A percentile compares a stretch with the other conserved stretches of the same genome.
Evolutionary conservation across 2,329 filamentous ascomycete species (phyloP).

Genomic region (Geosmithia flava): DNA sequence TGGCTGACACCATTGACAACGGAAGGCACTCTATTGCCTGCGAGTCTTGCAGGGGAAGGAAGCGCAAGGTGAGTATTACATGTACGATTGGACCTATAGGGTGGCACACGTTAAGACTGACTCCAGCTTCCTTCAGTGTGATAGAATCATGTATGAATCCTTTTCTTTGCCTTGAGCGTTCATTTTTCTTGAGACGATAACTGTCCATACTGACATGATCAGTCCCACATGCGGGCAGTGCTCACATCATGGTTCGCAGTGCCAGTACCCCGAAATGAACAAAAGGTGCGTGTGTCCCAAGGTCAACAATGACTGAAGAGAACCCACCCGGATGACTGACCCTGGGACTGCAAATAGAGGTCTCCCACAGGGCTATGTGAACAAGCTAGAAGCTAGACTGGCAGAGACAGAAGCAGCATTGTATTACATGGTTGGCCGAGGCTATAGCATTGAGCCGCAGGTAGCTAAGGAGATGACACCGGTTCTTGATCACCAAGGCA

Average conservation of each 20-base stretch:
- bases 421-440: conserved; percentile 7
- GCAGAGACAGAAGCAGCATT: conserved; percentile 17
- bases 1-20: background rate
- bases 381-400: conserved; percentile 22
- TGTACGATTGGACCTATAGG: background rate
- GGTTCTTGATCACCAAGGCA: background rate
- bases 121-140: conserved; percentile 1
- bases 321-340: background rate
- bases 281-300: conserved; percentile 13
- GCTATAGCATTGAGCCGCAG: background rate
- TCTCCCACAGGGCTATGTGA: conserved; percentile 24
- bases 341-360: conserved; percentile 9
- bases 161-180: background rate
- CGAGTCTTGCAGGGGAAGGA: conserved; percentile 17
- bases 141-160: background rate
- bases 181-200: too few species aligned
- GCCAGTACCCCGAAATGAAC: conserved; percentile 19
- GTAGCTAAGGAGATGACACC: background rate
- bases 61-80: conserved; percentile 14
- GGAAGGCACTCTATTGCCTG: conserved; percentile 15
- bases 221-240: conserved; percentile 18
- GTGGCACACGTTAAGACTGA: background rate
- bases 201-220: background rate
- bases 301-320: too few species aligned
- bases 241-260: conserved; percentile 13